Conservation (phyloP, 2,329 filamentous ascomycete species). For the Cladobotryum mycophilum region DNA sequence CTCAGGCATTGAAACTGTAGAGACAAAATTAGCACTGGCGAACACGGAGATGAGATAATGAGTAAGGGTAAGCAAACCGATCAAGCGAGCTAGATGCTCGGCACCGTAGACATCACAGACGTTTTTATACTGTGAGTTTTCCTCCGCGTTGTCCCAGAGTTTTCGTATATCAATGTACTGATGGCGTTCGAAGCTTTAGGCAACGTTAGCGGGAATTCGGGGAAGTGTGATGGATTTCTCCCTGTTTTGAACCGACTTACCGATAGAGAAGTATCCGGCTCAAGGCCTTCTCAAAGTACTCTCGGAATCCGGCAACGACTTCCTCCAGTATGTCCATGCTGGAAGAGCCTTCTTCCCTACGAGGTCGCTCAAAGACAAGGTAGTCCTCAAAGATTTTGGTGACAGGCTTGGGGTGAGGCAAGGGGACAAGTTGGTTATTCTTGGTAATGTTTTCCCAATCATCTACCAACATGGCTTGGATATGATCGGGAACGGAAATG, state of each 20-base stretch:
- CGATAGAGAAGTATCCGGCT: constrained; percentile 83
- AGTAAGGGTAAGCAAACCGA: constrained; percentile 55
- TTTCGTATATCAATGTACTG: constrained; percentile 78
- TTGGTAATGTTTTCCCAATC: constrained; percentile 99
- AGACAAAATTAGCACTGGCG: constrained; percentile 6
- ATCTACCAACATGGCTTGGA: constrained; percentile 90
- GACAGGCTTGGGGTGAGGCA: constrained; percentile 73
- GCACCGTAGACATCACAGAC: constrained; percentile 83
- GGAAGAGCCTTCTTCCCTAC: constrained; percentile 58
- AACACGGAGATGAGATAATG: not conserved
- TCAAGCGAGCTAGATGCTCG: constrained; percentile 82
- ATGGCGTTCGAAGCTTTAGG: constrained; percentile 73
- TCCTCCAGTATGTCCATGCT: constrained; percentile 86
- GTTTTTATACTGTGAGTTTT: constrained; percentile 62
- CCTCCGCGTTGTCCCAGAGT: constrained; percentile 56
- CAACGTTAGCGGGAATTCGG: constrained; percentile 11
- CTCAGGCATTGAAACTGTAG: constrained; percentile 78
- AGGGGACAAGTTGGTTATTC: constrained; percentile 78
- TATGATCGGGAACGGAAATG: constrained; percentile 76
- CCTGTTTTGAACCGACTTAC: constrained; percentile 31
- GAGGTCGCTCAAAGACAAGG: constrained; percentile 59
- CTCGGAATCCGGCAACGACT: constrained; percentile 74
- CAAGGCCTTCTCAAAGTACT: constrained; percentile 90
- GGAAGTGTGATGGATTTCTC: too few relatives aligned
- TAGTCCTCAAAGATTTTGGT: constrained; percentile 77